A percentile compares a stretch with the other conserved stretches of the same genome.
Evolutionary conservation across 495 filamentous ascomycete genomes (phyloP).

Genomic region (Xylaria venustula): DNA sequence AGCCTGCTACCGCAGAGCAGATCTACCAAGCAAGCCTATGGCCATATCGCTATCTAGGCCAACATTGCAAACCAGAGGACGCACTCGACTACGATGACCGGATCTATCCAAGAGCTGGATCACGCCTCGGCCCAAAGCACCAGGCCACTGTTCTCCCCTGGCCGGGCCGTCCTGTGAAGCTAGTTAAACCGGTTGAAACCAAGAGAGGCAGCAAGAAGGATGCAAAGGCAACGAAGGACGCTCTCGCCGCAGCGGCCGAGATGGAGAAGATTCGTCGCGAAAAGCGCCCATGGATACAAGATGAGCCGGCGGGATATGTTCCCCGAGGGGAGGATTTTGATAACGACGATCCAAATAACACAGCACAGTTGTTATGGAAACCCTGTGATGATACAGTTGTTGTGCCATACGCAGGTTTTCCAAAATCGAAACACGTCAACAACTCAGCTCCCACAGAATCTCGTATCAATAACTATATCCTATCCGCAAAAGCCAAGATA

Average conservation of each 20-base stretch:
- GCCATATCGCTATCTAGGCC: conserved; percentile 94
- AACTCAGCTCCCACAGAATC: conserved; percentile 44
- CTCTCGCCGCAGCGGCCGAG: conserved; percentile 67
- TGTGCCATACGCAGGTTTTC: conserved; percentile 10
- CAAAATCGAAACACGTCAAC: conserved; percentile 40
- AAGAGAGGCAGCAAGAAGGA: conserved; percentile 69
- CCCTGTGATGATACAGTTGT: conserved; percentile 32
- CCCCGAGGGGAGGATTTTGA: conserved; percentile 73
- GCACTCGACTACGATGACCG: conserved; percentile 96
- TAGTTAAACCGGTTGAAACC: conserved; percentile 82
- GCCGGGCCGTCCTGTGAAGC: conserved; percentile 80
- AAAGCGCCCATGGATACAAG: conserved; percentile 86
- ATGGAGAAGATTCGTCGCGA: conserved; percentile 74
- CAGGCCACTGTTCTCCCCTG: conserved; percentile 84
- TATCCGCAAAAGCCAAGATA: conserved; percentile 55
- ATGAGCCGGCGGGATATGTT: conserved; percentile 85
- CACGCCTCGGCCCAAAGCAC: conserved; percentile 85
- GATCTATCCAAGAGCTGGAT: conserved; percentile 94
- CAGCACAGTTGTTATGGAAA: conserved; percentile 58
- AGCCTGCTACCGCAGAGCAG: conserved; percentile 83
- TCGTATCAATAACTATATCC: conserved; percentile 72
- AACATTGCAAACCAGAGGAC: conserved; percentile 95
- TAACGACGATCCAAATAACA: conserved; percentile 43
- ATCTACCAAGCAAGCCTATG: conserved; percentile 88
- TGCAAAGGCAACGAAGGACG: conserved; percentile 73